phyloP scores from a whole-genome alignment of 164 flowering plant species.

The Cinnamomum chago region DNA sequence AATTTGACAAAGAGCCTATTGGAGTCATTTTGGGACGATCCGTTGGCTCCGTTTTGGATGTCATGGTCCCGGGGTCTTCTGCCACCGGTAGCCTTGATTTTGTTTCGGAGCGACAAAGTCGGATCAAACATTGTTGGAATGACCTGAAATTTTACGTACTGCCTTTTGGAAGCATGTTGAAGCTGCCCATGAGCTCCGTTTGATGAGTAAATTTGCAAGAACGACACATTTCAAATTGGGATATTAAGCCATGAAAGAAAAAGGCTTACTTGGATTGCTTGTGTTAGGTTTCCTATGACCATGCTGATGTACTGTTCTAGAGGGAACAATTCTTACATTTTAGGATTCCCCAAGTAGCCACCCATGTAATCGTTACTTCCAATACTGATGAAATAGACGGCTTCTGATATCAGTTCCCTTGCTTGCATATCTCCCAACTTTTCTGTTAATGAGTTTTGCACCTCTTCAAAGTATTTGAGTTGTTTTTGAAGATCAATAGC shows the following conservation, averaged over 20 bases:
- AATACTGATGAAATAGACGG: constrained; percentile 54
- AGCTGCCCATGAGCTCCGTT: no score
- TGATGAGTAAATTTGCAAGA: no score
- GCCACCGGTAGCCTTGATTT: no score
- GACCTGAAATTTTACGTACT: no score
- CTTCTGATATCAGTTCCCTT: constrained; percentile 36
- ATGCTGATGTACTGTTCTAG: constrained; percentile 36
- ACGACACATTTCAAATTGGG: background rate
- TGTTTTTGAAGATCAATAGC: constrained; percentile 49
- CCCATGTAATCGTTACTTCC: constrained; percentile 63
- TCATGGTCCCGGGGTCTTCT: no score
- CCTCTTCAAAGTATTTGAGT: constrained; percentile 40
- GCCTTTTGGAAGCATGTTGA: no score
- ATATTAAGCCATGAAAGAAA: background rate
- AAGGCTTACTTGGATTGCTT: constrained; percentile 37
- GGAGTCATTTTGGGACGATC: no score
- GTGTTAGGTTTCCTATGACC: constrained; percentile 55
- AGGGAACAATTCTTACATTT: constrained; percentile 25
- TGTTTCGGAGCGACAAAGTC: no score
- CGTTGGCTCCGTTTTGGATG: no score
- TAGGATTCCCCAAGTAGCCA: constrained; percentile 43
- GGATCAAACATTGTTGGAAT: no score
- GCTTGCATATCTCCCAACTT: constrained; percentile 38
- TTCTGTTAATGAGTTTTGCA: constrained; percentile 23
- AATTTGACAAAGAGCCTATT: no score